Base-by-base conservation (phyloP, 106 monocot species). In the Allium cepa region DNA sequence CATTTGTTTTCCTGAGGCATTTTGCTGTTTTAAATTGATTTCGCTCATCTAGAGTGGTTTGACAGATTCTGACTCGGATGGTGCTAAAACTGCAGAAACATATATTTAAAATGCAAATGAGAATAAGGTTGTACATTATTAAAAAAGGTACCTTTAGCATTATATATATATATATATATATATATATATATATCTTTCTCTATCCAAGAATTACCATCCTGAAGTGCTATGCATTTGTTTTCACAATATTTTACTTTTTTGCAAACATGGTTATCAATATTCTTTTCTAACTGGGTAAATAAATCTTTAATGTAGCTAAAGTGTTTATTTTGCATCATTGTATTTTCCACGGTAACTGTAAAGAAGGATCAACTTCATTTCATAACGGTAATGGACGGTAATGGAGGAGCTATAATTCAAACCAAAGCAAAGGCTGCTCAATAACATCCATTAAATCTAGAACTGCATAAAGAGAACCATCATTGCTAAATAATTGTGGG, bases 291-390 rank as follows among this genome's bases (percentile, higher is more conserved):
- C 60, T 56, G 22, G 59, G n/a, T 49, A 47, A 26, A 22, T 22
- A 22, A 47, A 73, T 17, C 62, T 17, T 15, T 26, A 74, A 48
- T 47, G 8, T 62, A 60, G 45, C 17, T 11, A 0, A 46, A 56
- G 61, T 53, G 53, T 59, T 7, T 47, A 59, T 69, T 50, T 17
- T 45, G 53, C 8, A 66, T 50, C 9, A 72, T 48, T 3, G 63
- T 50, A 47, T 11, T 17, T 63, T 18, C 56, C 10, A 46, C 64
- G 69, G 49, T 18, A 9, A 17, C 11, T 4, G 10, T 57, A 57
- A 17, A 59, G 18, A 17, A 72, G 68, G 53, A 45, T 49, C 64
- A 50, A 53, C 61, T 72, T 72, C 71, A 74, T 59, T 17, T 49
- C n/a, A 57, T 48, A 67, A 14, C 11, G 46, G 62, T 28, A 59